Conservation (phyloP, 169 alveolate genomes). For the Cystoisospora suis region DNA sequence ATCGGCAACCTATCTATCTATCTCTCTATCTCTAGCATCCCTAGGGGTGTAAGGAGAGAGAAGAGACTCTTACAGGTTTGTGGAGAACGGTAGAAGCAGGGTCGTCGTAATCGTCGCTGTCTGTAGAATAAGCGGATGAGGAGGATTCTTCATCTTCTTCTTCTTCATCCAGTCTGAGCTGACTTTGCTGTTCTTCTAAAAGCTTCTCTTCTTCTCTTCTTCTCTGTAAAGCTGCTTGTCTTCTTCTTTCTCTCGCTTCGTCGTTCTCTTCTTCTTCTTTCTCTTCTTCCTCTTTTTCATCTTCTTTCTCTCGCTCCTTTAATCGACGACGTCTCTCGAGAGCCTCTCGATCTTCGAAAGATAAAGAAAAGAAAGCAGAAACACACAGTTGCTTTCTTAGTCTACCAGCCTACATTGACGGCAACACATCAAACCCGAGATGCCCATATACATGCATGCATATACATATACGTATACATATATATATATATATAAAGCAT, state of each 20-base stretch:
- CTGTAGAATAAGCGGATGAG: constrained; percentile 22
- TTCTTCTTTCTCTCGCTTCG: constrained; percentile 21
- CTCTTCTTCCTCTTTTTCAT: neutral
- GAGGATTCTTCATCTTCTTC: constrained; percentile 51
- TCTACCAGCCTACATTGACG: neutral
- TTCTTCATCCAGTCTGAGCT: constrained; percentile 28
- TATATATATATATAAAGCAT: neutral
- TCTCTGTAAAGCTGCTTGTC: constrained; percentile 16
- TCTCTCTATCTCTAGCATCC: too few relatives aligned
- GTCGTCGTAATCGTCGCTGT: constrained; percentile 33
- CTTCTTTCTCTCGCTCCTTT: neutral
- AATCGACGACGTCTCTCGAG: too few relatives aligned
- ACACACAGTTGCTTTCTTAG: neutral
- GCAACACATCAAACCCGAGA: neutral
- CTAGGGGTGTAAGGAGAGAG: too few relatives aligned
- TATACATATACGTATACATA: neutral
- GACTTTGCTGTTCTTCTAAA: constrained; percentile 33
- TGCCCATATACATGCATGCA: neutral
- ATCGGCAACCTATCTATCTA: too few relatives aligned
- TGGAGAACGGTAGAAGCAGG: constrained; percentile 13
- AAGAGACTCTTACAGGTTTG: constrained; percentile 30
- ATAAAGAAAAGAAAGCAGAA: neutral
- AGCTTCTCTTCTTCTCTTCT: constrained; percentile 41
- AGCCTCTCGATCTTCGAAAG: neutral
- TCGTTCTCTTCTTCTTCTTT: constrained; percentile 5